Conservation (phyloP, 768 basidiomycete genomes). For the Leccinum longicurvipes region DNA sequence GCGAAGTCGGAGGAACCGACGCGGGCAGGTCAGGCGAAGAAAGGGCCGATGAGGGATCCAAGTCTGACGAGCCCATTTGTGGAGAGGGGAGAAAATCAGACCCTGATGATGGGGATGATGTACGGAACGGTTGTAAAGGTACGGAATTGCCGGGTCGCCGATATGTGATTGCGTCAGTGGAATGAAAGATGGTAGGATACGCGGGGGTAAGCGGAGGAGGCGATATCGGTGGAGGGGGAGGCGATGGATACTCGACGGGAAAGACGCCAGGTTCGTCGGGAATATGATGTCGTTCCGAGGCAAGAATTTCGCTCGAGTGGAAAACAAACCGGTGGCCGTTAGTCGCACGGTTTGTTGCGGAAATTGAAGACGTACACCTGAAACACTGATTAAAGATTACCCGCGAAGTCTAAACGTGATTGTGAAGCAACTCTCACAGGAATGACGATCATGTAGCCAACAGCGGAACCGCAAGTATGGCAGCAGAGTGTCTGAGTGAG, state of each 20-base stretch:
- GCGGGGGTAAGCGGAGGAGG: constrained; percentile 31
- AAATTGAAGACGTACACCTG: constrained; percentile 71
- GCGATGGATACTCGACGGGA: constrained; percentile 36
- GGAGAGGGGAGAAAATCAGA: constrained; percentile 24
- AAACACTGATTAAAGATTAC: constrained; percentile 42
- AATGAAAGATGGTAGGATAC: constrained; percentile 26
- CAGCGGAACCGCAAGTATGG: constrained; percentile 67
- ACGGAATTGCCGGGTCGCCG: constrained; percentile 5
- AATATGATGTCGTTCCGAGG: constrained; percentile 63
- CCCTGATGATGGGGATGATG: constrained; percentile 12
- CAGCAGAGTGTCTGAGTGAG: constrained; percentile 80
- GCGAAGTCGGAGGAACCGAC: constrained; percentile 18
- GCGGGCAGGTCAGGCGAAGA: constrained; percentile 25
- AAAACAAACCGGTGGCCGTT: constrained; percentile 89
- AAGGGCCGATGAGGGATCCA: constrained; percentile 17
- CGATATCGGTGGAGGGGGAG: constrained; percentile 31
- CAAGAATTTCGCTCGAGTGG: constrained; percentile 65
- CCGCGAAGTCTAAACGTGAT: constrained; percentile 3
- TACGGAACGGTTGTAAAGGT: constrained; percentile 19
- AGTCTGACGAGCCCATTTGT: constrained; percentile 22
- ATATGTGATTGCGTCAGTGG: constrained; percentile 27
- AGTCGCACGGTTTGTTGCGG: constrained; percentile 63
- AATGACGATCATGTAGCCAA: constrained; percentile 80
- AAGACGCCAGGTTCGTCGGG: constrained; percentile 61
- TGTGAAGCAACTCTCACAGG: constrained; percentile 38